Percentiles rank a stretch among this genome's conserved stretches.
phyloP scores from a whole-genome alignment of 495 filamentous ascomycete genomes.

The Amphirosellinia nigrospora region DNA sequence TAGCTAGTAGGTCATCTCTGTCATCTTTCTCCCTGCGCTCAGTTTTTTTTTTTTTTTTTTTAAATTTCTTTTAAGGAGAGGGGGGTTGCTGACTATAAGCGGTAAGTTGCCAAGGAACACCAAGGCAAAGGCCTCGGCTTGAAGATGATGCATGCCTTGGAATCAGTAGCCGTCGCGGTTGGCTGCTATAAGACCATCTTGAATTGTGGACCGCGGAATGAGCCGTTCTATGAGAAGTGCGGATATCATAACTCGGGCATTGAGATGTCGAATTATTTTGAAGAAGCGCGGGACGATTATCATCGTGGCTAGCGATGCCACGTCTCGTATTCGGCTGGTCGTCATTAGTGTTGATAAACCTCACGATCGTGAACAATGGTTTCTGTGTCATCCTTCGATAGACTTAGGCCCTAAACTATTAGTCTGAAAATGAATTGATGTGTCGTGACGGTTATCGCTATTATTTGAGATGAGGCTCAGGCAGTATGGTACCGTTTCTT shows the following conservation, averaged over 20 bases:
- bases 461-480: background rate
- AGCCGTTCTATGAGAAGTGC: conserved; percentile 91
- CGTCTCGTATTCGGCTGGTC: background rate
- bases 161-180: conserved; percentile 72
- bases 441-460: background rate
- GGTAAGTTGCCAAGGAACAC: conserved; percentile 72
- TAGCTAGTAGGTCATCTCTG: conserved; percentile 53
- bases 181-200: conserved; percentile 78
- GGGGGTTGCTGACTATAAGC: background rate
- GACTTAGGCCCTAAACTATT: background rate
- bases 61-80: too few relatives aligned
- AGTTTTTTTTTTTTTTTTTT: background rate
- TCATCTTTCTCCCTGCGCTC: too few relatives aligned
- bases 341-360: background rate
- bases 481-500: background rate
- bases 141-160: conserved; percentile 81
- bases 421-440: background rate
- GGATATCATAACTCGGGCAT: conserved; percentile 84
- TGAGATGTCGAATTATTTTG: conserved; percentile 97
- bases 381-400: background rate
- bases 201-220: conserved; percentile 62
- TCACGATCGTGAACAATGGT: background rate
- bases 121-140: conserved; percentile 88
- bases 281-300: conserved; percentile 44
- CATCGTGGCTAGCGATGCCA: conserved; percentile 31